Percentiles rank a stretch among this genome's conserved stretches.
These are phyloP conservation scores for Tolypocladium amazonense DNA, from an alignment of 2,329 filamentous ascomycete species.

Conservation along the genomic window DNA sequence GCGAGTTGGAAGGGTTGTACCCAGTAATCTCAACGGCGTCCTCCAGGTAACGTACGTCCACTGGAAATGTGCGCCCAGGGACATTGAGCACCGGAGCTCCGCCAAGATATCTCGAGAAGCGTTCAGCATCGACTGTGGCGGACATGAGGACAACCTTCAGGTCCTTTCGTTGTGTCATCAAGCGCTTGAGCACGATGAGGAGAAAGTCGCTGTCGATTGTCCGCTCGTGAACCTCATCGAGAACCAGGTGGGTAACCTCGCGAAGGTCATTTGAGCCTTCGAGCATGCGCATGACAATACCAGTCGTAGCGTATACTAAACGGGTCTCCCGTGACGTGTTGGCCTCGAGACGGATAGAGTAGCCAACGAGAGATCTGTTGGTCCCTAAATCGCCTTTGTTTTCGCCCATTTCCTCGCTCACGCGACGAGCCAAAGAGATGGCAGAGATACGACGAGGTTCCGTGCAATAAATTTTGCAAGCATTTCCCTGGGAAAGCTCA, in stretches of 20 bases:
- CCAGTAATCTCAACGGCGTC: slow-evolving; percentile 85
- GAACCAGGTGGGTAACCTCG: slow-evolving; percentile 84
- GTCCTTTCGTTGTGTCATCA: slow-evolving; percentile 66
- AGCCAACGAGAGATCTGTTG: slow-evolving; percentile 74
- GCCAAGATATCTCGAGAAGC: slow-evolving; percentile 81
- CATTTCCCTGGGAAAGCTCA: slow-evolving; percentile 66
- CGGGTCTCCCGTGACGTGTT: slow-evolving; percentile 74
- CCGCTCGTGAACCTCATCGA: slow-evolving; percentile 97
- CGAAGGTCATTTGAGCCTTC: slow-evolving; percentile 77
- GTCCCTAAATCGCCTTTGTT: slow-evolving; percentile 73
- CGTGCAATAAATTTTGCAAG: slow-evolving; percentile 90
- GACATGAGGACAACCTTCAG: slow-evolving; percentile 96
- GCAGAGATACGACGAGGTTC: slow-evolving; percentile 94
- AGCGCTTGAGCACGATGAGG: slow-evolving; percentile 77
- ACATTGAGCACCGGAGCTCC: slow-evolving; percentile 81
- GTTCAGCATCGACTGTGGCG: slow-evolving; percentile 85
- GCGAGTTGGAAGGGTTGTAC: slow-evolving; percentile 42
- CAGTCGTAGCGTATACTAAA: slow-evolving; percentile 78
- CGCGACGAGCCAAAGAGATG: slow-evolving; percentile 82
- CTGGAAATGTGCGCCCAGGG: slow-evolving; percentile 87
- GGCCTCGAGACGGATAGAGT: slow-evolving; percentile 86
- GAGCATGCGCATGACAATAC: slow-evolving; percentile 97
- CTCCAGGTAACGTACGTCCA: slow-evolving; percentile 78
- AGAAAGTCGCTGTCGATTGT: slow-evolving; percentile 96
- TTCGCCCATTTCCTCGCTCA: slow-evolving; percentile 92